Conservation (phyloP, 148 eudicot species). For the Simmondsia chinensis region DNA sequence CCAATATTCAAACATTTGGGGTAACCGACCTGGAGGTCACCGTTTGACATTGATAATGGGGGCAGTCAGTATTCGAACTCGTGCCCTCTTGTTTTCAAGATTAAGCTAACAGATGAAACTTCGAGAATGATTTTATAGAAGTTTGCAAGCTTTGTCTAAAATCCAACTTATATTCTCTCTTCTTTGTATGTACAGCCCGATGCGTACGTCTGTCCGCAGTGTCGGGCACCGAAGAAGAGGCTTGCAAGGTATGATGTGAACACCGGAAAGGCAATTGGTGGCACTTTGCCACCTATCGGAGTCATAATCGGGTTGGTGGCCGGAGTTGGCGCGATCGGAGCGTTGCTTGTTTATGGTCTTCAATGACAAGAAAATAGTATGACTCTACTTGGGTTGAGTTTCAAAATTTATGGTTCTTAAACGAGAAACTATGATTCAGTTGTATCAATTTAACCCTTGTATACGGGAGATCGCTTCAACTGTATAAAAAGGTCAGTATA, state of each 20-base stretch:
- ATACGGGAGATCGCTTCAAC: too few species aligned
- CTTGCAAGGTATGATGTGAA: conserved; percentile 71
- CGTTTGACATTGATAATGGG: too few species aligned
- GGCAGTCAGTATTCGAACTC: too few species aligned
- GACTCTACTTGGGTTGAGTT: too few species aligned
- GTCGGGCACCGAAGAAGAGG: conserved; percentile 96
- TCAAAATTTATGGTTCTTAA: too few species aligned
- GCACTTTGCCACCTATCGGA: conserved; percentile 78
- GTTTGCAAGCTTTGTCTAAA: background rate
- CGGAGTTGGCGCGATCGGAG: conserved; percentile 76
- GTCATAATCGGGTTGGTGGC: conserved; percentile 80
- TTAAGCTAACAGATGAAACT: too few species aligned
- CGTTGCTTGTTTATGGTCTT: conserved; percentile 86
- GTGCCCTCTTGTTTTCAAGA: too few species aligned
- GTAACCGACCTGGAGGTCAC: too few species aligned
- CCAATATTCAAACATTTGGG: too few species aligned
- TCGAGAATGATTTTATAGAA: background rate
- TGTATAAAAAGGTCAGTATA: too few species aligned
- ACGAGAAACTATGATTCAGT: too few species aligned
- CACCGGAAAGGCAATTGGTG: conserved; percentile 88
- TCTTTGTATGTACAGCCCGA: conserved; percentile 54
- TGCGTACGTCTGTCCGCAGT: conserved; percentile 75
- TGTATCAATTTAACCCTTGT: too few species aligned
- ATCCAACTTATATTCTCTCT: background rate
- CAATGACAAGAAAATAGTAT: conserved; percentile 30